A percentile compares a stretch with the other conserved stretches of the same genome.
Evolutionary conservation across 228 moss, liverwort and hornwort genomes (phyloP).

Genomic region (Sphagnum magellanicum): DNA sequence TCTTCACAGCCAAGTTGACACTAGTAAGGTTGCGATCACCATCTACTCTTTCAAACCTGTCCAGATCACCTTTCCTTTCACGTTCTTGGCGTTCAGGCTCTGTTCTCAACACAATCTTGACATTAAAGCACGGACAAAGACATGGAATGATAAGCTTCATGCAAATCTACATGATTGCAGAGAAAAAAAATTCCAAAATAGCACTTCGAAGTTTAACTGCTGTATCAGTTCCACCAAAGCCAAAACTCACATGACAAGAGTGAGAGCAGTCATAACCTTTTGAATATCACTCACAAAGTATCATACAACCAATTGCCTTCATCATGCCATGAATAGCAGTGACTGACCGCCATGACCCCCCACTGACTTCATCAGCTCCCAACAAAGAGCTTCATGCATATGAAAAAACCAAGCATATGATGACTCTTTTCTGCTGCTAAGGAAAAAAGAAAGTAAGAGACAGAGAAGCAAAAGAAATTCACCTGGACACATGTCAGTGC

Average conservation of each 20-base stretch:
- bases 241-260: too few relatives aligned
- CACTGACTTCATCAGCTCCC: too few relatives aligned
- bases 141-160: not conserved
- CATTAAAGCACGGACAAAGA: constrained; percentile 3
- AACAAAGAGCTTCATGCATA: too few relatives aligned
- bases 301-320: too few relatives aligned
- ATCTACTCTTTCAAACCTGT: constrained; percentile 91
- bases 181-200: not conserved
- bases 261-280: too few relatives aligned
- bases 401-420: too few relatives aligned
- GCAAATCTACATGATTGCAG: not conserved
- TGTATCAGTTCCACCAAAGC: too few relatives aligned
- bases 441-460: constrained; percentile 1
- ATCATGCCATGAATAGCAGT: too few relatives aligned
- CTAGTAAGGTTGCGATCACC: constrained; percentile 86
- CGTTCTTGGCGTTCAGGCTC: constrained; percentile 87
- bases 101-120: constrained; percentile 9
- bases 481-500: constrained; percentile 98
- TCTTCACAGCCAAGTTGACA: constrained; percentile 84
- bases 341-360: too few relatives aligned
- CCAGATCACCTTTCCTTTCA: constrained; percentile 95
- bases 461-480: not conserved
- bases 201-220: too few relatives aligned
- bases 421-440: not conserved
- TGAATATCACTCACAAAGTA: too few relatives aligned